Evolutionary conservation across 306 rosid genomes (phyloP), one percentile per base, ranked within the genome.

Genomic region (Fragaria ananassa): DNA sequence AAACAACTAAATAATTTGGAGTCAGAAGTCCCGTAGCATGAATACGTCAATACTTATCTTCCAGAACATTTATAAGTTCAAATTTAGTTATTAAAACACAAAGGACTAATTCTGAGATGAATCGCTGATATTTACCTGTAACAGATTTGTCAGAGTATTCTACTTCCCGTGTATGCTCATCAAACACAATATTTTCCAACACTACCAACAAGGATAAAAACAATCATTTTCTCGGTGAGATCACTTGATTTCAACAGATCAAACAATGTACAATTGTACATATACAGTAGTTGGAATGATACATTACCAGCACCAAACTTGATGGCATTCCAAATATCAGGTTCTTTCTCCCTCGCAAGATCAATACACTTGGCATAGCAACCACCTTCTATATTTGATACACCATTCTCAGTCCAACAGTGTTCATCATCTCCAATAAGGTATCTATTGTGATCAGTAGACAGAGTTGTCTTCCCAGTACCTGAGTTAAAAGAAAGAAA

Each of bases 111-210:
- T 13, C 10, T 41, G 7, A 63, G 68, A 74, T 47, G 23, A 21
- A 14, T 4, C 37, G 39, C 6, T 41, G 47, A 69, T 13, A 29
- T 31, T 45, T 85, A 90, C 98, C 98, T 83, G 98, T 93, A 74
- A 93, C 98, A 57, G 97, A 89, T 31, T 87, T 91, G 78, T 93
- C 97, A n/a, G 84, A 3, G 74, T 80, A 93, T 79, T 93, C 97
- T 54, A 93, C 93, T 25, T 89, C 97, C 54, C 98, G 74, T 0
- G 89, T 85, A 70, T 88, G 92, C 86, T 93, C 98, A 67, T 93
- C 98, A 76, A 93, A 93, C 73, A 93, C 93, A 41, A 93, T 90
- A 45, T 93, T 93, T 83, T 93, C 98, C 79, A 93, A 50, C n/a
- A 93, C 98, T 93, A 86, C 17, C 34, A 76, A 58, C 1, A 45